A percentile compares a stretch with the other conserved stretches of the same genome.
These are phyloP conservation scores for Cystofilobasidium ferigula DNA, from an alignment of 768 basidiomycete genomes.

Conservation along the genomic window DNA sequence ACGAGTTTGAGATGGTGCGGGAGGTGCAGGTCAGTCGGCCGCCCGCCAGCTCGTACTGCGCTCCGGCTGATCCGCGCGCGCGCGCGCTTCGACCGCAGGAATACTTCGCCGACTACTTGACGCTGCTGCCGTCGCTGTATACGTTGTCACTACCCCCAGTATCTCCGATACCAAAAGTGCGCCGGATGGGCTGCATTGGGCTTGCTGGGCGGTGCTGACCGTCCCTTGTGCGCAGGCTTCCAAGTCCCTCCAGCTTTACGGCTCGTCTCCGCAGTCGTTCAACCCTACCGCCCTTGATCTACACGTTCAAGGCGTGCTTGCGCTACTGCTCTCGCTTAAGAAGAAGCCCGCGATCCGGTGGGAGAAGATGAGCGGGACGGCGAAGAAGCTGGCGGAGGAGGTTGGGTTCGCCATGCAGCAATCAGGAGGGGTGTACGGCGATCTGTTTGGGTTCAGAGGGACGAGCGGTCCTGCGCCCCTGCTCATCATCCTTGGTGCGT, in stretches of 20 bases:
- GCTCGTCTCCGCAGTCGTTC: slow-evolving; percentile 19
- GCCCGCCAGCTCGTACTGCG: neutral
- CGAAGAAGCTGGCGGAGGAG: slow-evolving; percentile 75
- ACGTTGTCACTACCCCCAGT: slow-evolving; percentile 69
- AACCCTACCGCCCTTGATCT: slow-evolving; percentile 53
- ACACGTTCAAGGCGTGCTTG: slow-evolving; percentile 67
- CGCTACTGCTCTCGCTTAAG: slow-evolving; percentile 83
- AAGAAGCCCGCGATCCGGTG: slow-evolving; percentile 92
- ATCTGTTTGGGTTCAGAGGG: slow-evolving; percentile 81
- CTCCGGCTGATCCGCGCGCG: neutral
- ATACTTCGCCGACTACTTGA: slow-evolving; percentile 93
- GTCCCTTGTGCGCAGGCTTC: slow-evolving; percentile 24
- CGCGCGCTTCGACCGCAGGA: slow-evolving; percentile 45
- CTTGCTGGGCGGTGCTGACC: slow-evolving; percentile 33
- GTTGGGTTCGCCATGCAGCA: slow-evolving; percentile 49
- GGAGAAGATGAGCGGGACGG: slow-evolving; percentile 84
- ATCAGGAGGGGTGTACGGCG: slow-evolving; percentile 54
- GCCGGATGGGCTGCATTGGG: neutral
- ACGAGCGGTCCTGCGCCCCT: slow-evolving; percentile 72
- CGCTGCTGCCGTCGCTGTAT: slow-evolving; percentile 73
- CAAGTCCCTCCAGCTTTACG: slow-evolving; percentile 10
- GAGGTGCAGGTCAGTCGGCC: slow-evolving; percentile 72
- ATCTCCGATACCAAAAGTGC: slow-evolving; percentile 40
- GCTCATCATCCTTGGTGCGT: slow-evolving; percentile 59
- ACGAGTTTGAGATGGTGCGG: slow-evolving; percentile 89